These are phyloP conservation scores for Phascolomyces articulosus DNA, from an alignment of 371 early-diverging fungal genomes.

Conservation along the genomic window DNA sequence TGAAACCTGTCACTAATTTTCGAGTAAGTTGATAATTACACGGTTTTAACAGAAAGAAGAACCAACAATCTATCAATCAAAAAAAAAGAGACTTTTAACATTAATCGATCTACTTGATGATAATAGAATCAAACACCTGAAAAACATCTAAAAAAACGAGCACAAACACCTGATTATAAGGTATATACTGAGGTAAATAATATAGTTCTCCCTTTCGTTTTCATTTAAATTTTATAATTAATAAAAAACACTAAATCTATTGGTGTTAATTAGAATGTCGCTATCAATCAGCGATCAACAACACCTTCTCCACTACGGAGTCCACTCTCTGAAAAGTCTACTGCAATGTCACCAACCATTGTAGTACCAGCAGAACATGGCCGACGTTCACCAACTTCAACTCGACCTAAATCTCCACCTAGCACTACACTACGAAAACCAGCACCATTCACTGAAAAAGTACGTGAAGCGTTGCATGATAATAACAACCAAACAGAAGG, in stretches of 20 bases:
- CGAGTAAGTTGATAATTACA: background rate
- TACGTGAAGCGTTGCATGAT: background rate
- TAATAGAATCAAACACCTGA: background rate
- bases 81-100: background rate
- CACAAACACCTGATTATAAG: background rate
- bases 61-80: background rate
- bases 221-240: too few relatives aligned
- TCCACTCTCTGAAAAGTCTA: background rate
- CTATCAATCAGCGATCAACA: background rate
- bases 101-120: background rate
- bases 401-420: background rate
- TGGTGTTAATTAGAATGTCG: background rate
- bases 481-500: background rate
- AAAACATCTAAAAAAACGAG: background rate
- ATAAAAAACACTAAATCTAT: too few relatives aligned
- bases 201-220: background rate
- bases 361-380: background rate
- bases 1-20: background rate
- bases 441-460: background rate
- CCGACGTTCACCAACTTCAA: background rate
- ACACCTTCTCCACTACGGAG: slow-evolving; percentile 2
- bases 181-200: background rate
- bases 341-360: background rate
- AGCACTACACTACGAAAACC: background rate
- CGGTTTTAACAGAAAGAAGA: background rate